Conservation (phyloP, 257 asterid species). For the Marsdenia floribunda region DNA sequence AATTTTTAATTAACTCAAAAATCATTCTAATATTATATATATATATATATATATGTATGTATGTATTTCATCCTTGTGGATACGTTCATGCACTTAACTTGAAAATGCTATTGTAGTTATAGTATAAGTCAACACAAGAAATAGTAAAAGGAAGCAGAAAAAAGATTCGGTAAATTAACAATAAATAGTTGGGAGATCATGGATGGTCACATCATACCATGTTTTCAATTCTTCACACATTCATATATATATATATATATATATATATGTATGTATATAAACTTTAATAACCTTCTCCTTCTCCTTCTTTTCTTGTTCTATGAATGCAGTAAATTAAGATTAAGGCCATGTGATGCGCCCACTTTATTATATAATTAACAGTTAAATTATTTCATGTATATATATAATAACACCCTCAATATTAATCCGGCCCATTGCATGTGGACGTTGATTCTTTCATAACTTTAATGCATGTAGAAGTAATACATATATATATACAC, state of each 20-base stretch:
- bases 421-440: not conserved
- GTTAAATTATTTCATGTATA: not conserved
- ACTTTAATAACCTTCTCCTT: not conserved
- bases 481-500: not conserved
- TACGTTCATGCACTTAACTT: not conserved
- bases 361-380: not conserved
- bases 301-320: not conserved
- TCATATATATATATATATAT: no score
- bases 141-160: not conserved
- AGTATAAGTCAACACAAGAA: not conserved
- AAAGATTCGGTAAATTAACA: not conserved
- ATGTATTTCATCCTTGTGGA: not conserved
- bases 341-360: not conserved
- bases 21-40: no score
- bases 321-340: slow-evolving; percentile 2
- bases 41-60: no score
- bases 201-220: not conserved
- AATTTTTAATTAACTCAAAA: no score
- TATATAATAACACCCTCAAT: not conserved
- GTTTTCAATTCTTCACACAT: not conserved
- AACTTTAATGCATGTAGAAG: not conserved
- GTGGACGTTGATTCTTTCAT: not conserved
- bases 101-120: not conserved
- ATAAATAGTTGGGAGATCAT: not conserved
- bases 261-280: no score